Base-by-base conservation (phyloP, 2,329 filamentous ascomycete genomes). In the Stachybotrys elegans region DNA sequence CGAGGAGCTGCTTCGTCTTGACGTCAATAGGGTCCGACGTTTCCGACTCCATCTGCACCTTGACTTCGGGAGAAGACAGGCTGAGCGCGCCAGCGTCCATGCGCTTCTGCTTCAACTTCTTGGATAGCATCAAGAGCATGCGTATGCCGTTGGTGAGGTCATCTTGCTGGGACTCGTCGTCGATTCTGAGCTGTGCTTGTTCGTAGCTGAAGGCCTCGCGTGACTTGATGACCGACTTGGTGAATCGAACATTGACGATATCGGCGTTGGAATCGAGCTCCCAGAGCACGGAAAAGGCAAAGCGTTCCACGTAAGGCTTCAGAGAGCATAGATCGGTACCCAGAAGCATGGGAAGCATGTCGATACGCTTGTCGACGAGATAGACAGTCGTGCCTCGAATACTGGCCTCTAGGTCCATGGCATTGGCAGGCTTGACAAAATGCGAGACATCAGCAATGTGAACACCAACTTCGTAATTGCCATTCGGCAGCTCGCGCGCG, bases 361-460 rank as follows among this genome's bases (percentile, higher is more conserved):
- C 94, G 57, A 98, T 98, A 57, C 93, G 90, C 75, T 98, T 98
- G 67, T 98, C 93, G 4, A 98, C 93, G 14, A 98, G 75, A 62
- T 98, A 98, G 22, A 98, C 93, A 0, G 92, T 97, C 5, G 93
- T 97, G 49, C 93, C 93, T 57, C 93, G 85, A 58, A 95, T 81
- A 59, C 89, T 93, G 4, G 93, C 93, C 68, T 98, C 93, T 39
- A 83, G 80, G 62, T 98, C 94, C 93, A 98, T 98, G 43, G 93
- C 86, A 58, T 92, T 98, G 64, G 88, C 90, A 21, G 94, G 91
- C 67, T 93, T 95, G 57, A 98, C 93, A 60, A 98, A 98, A 68
- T 98, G 87, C 9, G 93, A 97, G n/a, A 98, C 93, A 65, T 98
- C 93, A 22, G 93, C 94, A 65, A 98, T 98, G 66, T 98, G 94